Base-by-base conservation (phyloP, 2,329 filamentous ascomycete genomes). In the Pseudodiploospora longispora region DNA sequence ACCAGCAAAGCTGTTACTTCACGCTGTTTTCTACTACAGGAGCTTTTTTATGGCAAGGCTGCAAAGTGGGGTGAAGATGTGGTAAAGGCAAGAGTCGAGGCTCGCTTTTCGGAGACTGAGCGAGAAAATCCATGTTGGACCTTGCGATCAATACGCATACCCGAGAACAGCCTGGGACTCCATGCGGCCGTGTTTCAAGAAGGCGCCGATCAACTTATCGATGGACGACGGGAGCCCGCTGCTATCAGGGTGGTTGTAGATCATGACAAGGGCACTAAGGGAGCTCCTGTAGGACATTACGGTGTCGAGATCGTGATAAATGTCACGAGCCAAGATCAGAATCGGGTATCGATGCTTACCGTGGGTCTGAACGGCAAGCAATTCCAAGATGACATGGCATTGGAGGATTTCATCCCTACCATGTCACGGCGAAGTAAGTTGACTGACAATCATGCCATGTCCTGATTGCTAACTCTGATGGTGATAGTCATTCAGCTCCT, bases 41-140 rank as follows among this genome's bases (percentile, higher is more conserved):
- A 87, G 42, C 67, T 76, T 6, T 91, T 91, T 55, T 86, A 95
- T 58, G 82, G 82, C 28, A 90, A 83, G 60, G 87, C 85, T 1
- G 69, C 73, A 12, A 86, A 83, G 48, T 82, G 87, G 64, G 80
- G 81, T 29, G 91, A 97, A 64, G 93, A 97, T 51, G 74, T 96
- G 9, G 80, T 82, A 39, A 94, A 91, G 65, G 89, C 90, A 6
- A 81, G 83, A 51, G 80, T 96, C 10, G 91, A 96, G 64, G 85
- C 82, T 5, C 79, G 90, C 8, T 95, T 94, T 56, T 70, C 85
- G 1, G 89, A 95, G 59, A 62, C 70, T n/a, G 87, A 95, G 66
- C 80, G 90, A 47, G 88, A 95, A 61, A 78, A 83, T 47, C 75
- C 82, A 10, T 80, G 77, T 54, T 96, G 88, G 89, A 85, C 85